These are phyloP conservation scores for Tulasnella sp. DNA, from an alignment of 768 basidiomycete genomes.

Conservation along the genomic window DNA sequence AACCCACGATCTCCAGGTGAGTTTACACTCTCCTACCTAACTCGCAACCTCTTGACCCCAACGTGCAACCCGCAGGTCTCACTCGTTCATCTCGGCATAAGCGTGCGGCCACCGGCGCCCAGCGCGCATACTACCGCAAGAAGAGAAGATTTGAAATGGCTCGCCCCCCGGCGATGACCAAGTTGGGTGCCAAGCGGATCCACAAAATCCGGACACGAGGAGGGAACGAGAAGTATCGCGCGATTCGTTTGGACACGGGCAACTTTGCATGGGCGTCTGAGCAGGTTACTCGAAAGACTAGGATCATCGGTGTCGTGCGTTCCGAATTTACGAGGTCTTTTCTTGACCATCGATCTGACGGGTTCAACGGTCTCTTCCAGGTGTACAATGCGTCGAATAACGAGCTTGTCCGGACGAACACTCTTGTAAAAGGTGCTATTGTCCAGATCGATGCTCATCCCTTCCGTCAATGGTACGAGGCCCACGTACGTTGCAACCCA, in stretches of 20 bases:
- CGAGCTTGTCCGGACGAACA: conserved; percentile 99
- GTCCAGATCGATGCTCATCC: conserved; percentile 97
- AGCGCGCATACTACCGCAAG: conserved; percentile 95
- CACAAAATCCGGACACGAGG: conserved; percentile 93
- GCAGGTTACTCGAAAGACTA: conserved; percentile 86
- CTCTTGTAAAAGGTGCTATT: conserved; percentile 91
- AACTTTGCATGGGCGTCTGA: conserved; percentile 99
- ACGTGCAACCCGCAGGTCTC: conserved; percentile 53
- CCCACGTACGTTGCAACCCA: conserved; percentile 59
- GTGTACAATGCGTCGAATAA: conserved; percentile 99
- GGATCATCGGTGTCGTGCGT: conserved; percentile 90
- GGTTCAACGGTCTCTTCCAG: conserved; percentile 30
- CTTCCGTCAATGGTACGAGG: conserved; percentile 99
- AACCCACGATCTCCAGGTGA: too few relatives aligned
- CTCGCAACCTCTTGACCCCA: too few relatives aligned
- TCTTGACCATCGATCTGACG: conserved; percentile 2
- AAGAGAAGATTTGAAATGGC: conserved; percentile 99
- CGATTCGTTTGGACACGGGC: conserved; percentile 89
- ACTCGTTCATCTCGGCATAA: conserved; percentile 96
- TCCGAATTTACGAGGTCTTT: background rate
- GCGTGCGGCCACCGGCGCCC: conserved; percentile 84
- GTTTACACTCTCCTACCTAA: too few relatives aligned
- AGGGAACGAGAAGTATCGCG: conserved; percentile 90
- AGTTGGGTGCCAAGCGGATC: conserved; percentile 89
- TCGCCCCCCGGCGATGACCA: conserved; percentile 95